These are phyloP conservation scores for Astrothelium subdiscretum DNA, from an alignment of 495 filamentous ascomycete genomes.

Conservation along the genomic window DNA sequence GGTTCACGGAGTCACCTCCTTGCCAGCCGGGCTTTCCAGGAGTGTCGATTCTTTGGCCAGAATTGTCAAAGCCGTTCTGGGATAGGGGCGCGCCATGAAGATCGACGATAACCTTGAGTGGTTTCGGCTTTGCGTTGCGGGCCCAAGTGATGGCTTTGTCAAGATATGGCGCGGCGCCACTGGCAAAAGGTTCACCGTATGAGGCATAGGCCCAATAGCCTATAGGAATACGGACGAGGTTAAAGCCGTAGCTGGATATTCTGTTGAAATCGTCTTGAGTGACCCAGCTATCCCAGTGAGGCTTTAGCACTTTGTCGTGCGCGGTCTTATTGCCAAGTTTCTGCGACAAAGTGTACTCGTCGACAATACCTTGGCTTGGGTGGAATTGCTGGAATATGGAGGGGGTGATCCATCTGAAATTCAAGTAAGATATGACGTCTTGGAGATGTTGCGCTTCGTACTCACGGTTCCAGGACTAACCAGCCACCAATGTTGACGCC, in stretches of 20 bases:
- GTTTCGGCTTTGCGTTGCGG: constrained; percentile 17
- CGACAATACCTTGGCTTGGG: constrained; percentile 22
- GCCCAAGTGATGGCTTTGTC: constrained; percentile 38
- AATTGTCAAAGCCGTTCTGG: constrained; percentile 34
- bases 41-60: constrained; percentile 17
- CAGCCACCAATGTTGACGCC: constrained; percentile 36
- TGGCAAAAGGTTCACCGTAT: constrained; percentile 33
- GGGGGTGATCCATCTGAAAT: constrained; percentile 33
- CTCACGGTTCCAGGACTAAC: constrained; percentile 35
- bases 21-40: constrained; percentile 38
- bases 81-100: constrained; percentile 35
- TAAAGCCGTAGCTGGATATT: constrained; percentile 36
- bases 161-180: constrained; percentile 36
- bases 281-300: constrained; percentile 32
- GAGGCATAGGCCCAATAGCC: constrained; percentile 41
- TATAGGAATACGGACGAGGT: constrained; percentile 38
- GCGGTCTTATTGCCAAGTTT: constrained; percentile 24
- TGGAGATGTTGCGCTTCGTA: neutral
- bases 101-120: constrained; percentile 38
- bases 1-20: constrained; percentile 40
- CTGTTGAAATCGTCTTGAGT: constrained; percentile 30
- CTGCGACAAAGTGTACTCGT: constrained; percentile 30
- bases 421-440: neutral
- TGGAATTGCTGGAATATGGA: constrained; percentile 27
- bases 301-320: constrained; percentile 22